Percentiles rank a stretch among this genome's conserved stretches.
Conservation (phyloP, 495 filamentous ascomycete species). For the Extremus antarcticus region DNA sequence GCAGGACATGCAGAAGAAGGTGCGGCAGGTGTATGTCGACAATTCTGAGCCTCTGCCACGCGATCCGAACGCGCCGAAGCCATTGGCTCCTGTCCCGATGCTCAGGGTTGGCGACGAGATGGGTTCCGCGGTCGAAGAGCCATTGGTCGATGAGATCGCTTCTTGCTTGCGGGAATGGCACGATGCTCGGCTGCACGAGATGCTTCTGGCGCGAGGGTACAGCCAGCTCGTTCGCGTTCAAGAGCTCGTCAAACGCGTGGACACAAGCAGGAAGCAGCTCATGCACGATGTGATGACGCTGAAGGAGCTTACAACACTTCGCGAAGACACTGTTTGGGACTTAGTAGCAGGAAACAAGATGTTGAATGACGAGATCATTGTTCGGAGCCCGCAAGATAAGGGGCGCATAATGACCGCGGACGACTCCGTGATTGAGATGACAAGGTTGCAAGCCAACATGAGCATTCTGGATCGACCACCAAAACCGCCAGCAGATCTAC, state of each 20-base stretch:
- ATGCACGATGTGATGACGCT: conserved; percentile 84
- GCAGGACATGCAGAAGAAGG: conserved; percentile 15
- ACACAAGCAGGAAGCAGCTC: conserved; percentile 75
- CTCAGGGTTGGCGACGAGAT: conserved; percentile 96
- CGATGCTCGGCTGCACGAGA: conserved; percentile 87
- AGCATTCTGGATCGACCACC: conserved; percentile 78
- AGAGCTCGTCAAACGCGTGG: conserved; percentile 63
- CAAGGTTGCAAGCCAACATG: conserved; percentile 88
- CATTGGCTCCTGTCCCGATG: conserved; percentile 89
- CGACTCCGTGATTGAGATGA: conserved; percentile 86
- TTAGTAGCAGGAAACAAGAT: conserved; percentile 88
- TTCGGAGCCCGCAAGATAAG: conserved; percentile 71
- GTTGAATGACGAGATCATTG: conserved; percentile 82
- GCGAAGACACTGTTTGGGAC: conserved; percentile 88
- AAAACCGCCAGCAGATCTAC: conserved; percentile 50
- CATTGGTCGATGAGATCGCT: conserved; percentile 92
- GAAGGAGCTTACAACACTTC: conserved; percentile 61
- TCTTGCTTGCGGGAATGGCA: conserved; percentile 97
- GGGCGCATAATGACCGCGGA: conserved; percentile 81
- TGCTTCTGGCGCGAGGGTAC: conserved; percentile 77
- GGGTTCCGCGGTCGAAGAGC: conserved; percentile 74
- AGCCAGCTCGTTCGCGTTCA: conserved; percentile 69
- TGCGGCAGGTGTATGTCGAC: conserved; percentile 1
- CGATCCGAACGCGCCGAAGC: conserved; percentile 57
- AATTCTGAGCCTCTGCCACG: conserved; percentile 28